phyloP scores from a whole-genome alignment of 306 rosid species.

The Cercis canadensis region DNA sequence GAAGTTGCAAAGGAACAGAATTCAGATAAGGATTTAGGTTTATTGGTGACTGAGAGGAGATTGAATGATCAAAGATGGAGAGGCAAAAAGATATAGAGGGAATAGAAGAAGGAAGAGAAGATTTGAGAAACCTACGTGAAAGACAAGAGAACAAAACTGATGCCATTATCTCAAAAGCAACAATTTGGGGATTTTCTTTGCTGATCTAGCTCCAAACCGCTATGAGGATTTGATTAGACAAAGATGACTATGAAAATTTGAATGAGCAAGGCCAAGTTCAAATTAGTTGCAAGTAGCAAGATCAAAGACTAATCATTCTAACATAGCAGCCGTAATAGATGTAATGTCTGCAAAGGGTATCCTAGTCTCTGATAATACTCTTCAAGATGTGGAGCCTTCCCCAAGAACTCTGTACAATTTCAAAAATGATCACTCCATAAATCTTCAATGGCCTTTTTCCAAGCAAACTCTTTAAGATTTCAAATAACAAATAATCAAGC shows the following conservation, averaged over 20 bases:
- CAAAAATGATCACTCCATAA: background rate
- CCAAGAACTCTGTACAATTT: conserved; percentile 8
- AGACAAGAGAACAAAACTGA: conserved; percentile 42
- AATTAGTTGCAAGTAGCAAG: background rate
- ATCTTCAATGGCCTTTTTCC: background rate
- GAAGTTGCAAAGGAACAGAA: conserved; percentile 1
- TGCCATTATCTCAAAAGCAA: conserved; percentile 45
- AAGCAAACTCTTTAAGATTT: background rate
- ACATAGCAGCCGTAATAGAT: background rate
- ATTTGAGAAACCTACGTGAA: conserved; percentile 48
- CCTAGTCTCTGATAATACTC: background rate
- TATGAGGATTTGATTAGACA: background rate
- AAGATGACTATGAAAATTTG: background rate
- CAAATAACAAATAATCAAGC: background rate
- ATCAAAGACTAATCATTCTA: conserved; percentile 1
- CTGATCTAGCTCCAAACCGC: background rate
- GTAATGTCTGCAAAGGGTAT: background rate
- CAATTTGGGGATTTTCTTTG: background rate
- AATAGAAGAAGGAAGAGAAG: conserved; percentile 35
- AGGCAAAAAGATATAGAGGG: conserved; percentile 12
- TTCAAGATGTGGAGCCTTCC: background rate
- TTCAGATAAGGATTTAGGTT: conserved; percentile 13
- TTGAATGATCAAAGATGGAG: conserved; percentile 32
- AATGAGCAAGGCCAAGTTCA: background rate
- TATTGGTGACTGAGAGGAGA: conserved; percentile 36